These are phyloP conservation scores for Trifolium repens DNA, from an alignment of 306 rosid species.

Conservation along the genomic window DNA sequence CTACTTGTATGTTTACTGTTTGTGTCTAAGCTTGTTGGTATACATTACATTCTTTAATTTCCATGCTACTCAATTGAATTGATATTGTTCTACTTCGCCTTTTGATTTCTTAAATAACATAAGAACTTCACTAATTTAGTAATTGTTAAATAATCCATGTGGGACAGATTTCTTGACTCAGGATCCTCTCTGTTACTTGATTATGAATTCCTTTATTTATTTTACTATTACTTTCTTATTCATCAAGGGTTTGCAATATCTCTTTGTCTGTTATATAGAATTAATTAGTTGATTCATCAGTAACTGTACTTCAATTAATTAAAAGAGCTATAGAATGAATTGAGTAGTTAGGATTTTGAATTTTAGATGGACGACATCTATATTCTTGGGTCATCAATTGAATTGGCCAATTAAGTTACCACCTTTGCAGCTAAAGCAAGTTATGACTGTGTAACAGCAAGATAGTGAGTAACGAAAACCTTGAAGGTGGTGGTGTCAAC, in stretches of 20 bases:
- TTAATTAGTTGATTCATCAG: background rate
- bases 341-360: background rate
- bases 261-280: background rate
- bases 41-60: background rate
- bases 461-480: background rate
- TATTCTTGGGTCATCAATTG: background rate
- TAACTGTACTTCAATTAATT: background rate
- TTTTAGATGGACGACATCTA: background rate
- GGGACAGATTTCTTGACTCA: background rate
- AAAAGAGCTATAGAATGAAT: background rate
- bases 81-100: background rate
- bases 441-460: background rate
- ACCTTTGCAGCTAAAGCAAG: background rate
- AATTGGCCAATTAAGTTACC: background rate
- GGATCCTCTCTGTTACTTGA: background rate
- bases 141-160: background rate
- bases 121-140: background rate
- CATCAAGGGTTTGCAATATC: no score
- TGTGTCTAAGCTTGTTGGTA: background rate
- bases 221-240: no score
- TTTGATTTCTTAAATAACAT: background rate
- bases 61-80: background rate
- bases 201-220: background rate
- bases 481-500: background rate
- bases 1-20: background rate